Evolutionary conservation across 2,329 filamentous ascomycete genomes (phyloP), one percentile per base, ranked within the genome.

Genomic region (Moelleriella libera): DNA sequence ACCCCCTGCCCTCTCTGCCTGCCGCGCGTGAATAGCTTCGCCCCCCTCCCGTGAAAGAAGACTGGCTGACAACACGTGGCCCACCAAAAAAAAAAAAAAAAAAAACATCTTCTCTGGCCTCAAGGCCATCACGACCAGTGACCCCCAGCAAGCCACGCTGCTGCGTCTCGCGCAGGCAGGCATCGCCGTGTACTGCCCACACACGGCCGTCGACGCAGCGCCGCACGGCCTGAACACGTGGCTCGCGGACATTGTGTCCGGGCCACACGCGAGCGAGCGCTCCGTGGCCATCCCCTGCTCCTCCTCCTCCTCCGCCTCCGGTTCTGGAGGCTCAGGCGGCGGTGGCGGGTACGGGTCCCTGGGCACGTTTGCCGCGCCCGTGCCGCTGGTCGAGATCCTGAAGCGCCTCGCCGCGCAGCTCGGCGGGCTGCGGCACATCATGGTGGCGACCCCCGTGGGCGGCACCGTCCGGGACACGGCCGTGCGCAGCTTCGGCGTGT

Each of bases 111-210:
- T 98, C 72, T 81, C 85, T 45, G 85, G 85, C 47, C 74, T 98
- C 55, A 98, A 96, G 67, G 83, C 86, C 53, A 71, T 98, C 60
- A 94, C 87, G 34, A 76, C 88, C 44, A 75, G 75, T 51, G 85
- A 98, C 60, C 77, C 87, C 8, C 92, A 97, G 63, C 92, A 98
- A 62, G 76, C 82, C 42, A 86, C 86, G 6, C 77, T 98, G 32
- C 74, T 98, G 4, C 78, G 83, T 43, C 76, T 98, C 10, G 85
- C 83, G 44, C 84, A 86, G 52, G 80, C 85, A 62, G 89, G 90
- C 37, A 88, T 98, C 57, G 94, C 88, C 53, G 88, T 98, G 48
- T 98, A 97, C 70, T 88, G 84, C 54, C 92, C 92, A 0, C 92
- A 98, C 67, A 98, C 92, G 0, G 90, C 92, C 11, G 80, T 97